These are phyloP conservation scores for Microbotryum saponariae DNA, from an alignment of 1,284 basidiomycete species.

Conservation along the genomic window DNA sequence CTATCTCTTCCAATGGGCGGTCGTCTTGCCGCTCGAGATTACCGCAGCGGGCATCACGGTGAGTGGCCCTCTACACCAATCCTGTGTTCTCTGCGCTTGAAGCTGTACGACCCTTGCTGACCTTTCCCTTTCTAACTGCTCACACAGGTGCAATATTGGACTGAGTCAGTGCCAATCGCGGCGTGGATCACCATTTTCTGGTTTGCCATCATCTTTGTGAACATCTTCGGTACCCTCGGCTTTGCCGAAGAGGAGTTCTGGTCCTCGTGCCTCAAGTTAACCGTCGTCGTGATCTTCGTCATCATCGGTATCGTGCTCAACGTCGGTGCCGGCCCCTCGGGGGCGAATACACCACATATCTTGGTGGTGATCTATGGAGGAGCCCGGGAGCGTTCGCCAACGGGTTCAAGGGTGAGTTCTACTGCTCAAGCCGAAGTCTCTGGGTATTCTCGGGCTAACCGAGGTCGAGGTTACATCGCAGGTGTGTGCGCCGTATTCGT, in stretches of 20 bases:
- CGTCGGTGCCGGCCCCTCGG: conserved; percentile 37
- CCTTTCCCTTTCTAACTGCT: conserved; percentile 21
- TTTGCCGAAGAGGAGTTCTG: conserved; percentile 41
- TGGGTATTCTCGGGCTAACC: no score
- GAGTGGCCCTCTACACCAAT: background rate
- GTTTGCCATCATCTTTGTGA: conserved; percentile 27
- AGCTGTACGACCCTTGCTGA: background rate
- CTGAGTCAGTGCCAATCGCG: conserved; percentile 30
- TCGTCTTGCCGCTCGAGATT: conserved; percentile 43
- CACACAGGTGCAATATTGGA: conserved; percentile 35
- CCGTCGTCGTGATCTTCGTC: conserved; percentile 42
- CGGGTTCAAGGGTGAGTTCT: conserved; percentile 42
- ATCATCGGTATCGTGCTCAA: conserved; percentile 14
- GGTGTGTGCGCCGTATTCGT: conserved; percentile 51
- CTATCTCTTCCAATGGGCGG: conserved; percentile 43
- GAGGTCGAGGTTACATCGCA: no score
- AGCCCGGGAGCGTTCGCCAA: conserved; percentile 43
- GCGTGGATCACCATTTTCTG: conserved; percentile 41
- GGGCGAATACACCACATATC: conserved; percentile 8
- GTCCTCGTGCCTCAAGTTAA: conserved; percentile 39
- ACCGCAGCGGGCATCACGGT: conserved; percentile 29
- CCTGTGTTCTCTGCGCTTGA: no score
- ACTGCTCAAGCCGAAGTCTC: conserved; percentile 44
- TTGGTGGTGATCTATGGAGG: conserved; percentile 33
- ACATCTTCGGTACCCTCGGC: conserved; percentile 31